Evolutionary conservation across 257 asterid genomes (phyloP).

Genomic region (Lantana camara): DNA sequence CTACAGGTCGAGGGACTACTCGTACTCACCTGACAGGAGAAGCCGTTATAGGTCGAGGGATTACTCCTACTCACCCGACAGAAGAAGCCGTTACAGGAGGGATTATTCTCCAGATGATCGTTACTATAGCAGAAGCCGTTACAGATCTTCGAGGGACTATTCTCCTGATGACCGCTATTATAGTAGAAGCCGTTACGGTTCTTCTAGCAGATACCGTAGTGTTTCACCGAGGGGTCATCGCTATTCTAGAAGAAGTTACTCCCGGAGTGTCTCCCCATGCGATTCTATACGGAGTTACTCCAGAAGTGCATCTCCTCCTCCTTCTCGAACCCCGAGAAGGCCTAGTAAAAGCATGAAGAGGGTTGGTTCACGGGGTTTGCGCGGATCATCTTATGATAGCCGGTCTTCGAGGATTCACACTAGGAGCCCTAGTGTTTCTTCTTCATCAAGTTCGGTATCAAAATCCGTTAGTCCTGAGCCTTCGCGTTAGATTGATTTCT

Average conservation of each 20-base stretch:
- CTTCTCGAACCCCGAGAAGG: slow-evolving; percentile 25
- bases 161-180: slow-evolving; percentile 44
- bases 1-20: no score
- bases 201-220: slow-evolving; percentile 22
- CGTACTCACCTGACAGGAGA: no score
- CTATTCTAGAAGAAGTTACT: slow-evolving; percentile 43
- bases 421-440: slow-evolving; percentile 49
- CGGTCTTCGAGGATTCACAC: slow-evolving; percentile 51
- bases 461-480: slow-evolving; percentile 42
- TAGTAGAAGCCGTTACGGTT: slow-evolving; percentile 33
- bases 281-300: slow-evolving; percentile 46
- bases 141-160: slow-evolving; percentile 29
- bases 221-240: slow-evolving; percentile 39
- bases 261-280: slow-evolving; percentile 55
- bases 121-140: slow-evolving; percentile 18
- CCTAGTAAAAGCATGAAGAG: slow-evolving; percentile 35
- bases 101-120: slow-evolving; percentile 38
- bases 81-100: no score
- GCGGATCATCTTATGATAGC: slow-evolving; percentile 34
- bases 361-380: slow-evolving; percentile 21
- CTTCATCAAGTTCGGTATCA: slow-evolving; percentile 49
- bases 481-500: not conserved
- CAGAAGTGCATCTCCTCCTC: slow-evolving; percentile 46
- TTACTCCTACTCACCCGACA: no score
- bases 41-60: no score